These are phyloP conservation scores for Symbiodinium natans DNA, from an alignment of 73 alveolate genomes.

Conservation along the genomic window DNA sequence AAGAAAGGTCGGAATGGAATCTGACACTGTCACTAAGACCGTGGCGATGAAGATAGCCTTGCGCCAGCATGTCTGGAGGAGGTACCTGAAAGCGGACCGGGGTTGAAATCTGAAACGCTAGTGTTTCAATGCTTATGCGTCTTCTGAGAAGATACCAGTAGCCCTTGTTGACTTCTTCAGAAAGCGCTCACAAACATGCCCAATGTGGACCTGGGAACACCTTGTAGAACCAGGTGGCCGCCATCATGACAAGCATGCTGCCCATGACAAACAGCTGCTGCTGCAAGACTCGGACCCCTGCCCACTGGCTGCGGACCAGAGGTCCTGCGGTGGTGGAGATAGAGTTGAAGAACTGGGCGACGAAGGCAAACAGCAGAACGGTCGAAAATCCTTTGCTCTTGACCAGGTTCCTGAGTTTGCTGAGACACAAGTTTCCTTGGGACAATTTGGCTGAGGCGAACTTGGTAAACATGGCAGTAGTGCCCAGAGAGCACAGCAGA, in stretches of 20 bases:
- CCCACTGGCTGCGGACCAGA: slow-evolving; percentile 66
- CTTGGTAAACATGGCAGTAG: too few species aligned
- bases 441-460: too few species aligned
- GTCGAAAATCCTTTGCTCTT: neutral
- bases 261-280: slow-evolving; percentile 50
- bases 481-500: too few species aligned
- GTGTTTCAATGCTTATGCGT: neutral
- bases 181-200: neutral
- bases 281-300: slow-evolving; percentile 49
- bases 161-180: too few species aligned
- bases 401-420: neutral
- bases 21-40: neutral
- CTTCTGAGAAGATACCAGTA: too few species aligned
- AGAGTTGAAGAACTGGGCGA: neutral
- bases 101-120: neutral
- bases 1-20: neutral
- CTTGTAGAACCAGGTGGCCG: slow-evolving; percentile 58
- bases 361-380: neutral
- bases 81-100: neutral
- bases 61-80: slow-evolving; percentile 57
- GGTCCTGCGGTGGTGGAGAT: slow-evolving; percentile 61
- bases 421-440: neutral
- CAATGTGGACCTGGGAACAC: neutral
- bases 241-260: slow-evolving; percentile 19
- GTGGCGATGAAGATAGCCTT: neutral